Percentiles rank a stretch among this genome's conserved stretches.
These are phyloP conservation scores for Lactarius indigo DNA, from an alignment of 768 basidiomycete species.

Conservation along the genomic window DNA sequence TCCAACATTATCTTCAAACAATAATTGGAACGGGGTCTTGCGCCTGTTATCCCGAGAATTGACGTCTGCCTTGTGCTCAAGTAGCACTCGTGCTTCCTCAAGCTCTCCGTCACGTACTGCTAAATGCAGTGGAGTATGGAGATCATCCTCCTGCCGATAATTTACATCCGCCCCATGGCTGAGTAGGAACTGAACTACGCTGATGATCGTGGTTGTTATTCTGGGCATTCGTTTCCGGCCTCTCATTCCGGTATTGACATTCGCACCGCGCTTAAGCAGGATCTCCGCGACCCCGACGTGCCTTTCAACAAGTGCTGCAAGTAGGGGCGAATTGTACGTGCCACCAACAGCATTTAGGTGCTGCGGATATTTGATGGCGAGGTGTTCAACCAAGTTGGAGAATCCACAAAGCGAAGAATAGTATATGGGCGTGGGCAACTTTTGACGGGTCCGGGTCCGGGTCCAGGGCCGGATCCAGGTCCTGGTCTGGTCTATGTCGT, in stretches of 20 bases:
- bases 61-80: not conserved
- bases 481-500: too few species aligned
- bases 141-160: not conserved
- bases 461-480: too few species aligned
- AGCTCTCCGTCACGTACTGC: not conserved
- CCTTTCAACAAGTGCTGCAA: not conserved
- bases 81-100: not conserved
- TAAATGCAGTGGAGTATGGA: not conserved
- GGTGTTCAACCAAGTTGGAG: not conserved
- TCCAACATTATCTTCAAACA: too few species aligned
- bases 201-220: not conserved
- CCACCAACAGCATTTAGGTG: not conserved
- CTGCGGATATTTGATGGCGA: not conserved
- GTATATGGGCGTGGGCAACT: too few species aligned
- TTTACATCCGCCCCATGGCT: not conserved
- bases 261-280: not conserved
- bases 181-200: not conserved
- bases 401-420: not conserved
- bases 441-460: too few species aligned
- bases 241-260: not conserved
- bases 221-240: too few species aligned
- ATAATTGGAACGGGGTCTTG: not conserved
- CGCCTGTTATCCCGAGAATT: not conserved
- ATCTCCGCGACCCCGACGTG: not conserved
- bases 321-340: rapidly evolving